Conservation (phyloP, 139 green algal species). For the Zygnema circumcarinatum region DNA sequence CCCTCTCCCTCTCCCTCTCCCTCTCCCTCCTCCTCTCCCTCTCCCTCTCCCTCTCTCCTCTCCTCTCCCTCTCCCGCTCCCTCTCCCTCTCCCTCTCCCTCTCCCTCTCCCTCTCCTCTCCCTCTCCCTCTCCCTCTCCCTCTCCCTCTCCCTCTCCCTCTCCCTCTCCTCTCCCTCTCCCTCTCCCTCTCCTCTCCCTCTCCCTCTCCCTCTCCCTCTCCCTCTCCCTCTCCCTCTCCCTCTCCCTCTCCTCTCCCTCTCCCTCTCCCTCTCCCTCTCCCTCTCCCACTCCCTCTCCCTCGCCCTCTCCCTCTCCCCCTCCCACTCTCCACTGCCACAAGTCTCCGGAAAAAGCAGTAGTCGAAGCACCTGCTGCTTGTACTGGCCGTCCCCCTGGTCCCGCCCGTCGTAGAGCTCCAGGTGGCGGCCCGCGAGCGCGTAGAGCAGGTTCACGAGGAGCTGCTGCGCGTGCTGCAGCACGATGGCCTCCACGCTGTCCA, state of each 20-base stretch:
- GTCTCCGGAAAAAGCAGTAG: not conserved
- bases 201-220: not conserved
- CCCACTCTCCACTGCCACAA: not conserved
- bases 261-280: not conserved
- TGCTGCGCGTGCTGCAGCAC: constrained; percentile 69
- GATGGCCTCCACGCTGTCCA: constrained; percentile 61
- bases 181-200: not conserved
- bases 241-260: not conserved
- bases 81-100: not conserved
- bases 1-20: not conserved
- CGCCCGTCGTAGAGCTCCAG: constrained; percentile 62
- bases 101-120: not conserved
- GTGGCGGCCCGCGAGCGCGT: constrained; percentile 69
- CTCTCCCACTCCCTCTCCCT: not conserved
- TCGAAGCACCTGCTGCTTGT: constrained; percentile 52
- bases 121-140: not conserved
- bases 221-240: not conserved
- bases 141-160: not conserved
- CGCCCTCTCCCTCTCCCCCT: not conserved
- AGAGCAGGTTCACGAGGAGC: constrained; percentile 83
- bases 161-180: not conserved
- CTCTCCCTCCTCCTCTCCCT: not conserved
- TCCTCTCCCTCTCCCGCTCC: not conserved
- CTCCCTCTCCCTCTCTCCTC: not conserved
- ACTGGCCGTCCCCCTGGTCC: constrained; percentile 52